phyloP scores from a whole-genome alignment of 179 eudicot species.

The Spergularia azorica region DNA sequence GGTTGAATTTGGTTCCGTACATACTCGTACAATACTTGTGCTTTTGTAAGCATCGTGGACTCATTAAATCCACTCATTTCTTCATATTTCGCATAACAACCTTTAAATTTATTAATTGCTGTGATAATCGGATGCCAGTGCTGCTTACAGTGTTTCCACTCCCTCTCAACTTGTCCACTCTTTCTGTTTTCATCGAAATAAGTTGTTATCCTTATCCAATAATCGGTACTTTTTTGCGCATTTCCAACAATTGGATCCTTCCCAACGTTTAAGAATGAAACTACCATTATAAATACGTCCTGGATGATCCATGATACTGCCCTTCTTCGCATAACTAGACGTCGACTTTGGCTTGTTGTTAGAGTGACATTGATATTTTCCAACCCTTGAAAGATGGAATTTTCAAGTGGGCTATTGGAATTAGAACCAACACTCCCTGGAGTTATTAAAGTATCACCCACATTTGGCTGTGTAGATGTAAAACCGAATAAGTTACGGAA shows the following conservation, averaged over 20 bases:
- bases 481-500: not conserved
- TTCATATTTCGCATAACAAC: not conserved
- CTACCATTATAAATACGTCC: not conserved
- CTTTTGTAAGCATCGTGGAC: not conserved
- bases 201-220: not conserved
- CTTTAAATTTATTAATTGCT: not conserved
- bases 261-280: not conserved
- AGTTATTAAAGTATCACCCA: not conserved
- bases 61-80: not conserved
- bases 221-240: not conserved
- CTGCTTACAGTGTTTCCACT: not conserved
- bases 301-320: not conserved
- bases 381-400: not conserved
- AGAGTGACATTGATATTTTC: constrained; percentile 1
- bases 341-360: not conserved
- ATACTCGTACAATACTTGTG: not conserved
- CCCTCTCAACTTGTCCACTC: not conserved
- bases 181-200: not conserved
- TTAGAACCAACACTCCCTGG: not conserved
- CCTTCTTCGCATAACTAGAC: not conserved
- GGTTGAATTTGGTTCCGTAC: not conserved
- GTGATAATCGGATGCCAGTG: not conserved
- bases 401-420: no score
- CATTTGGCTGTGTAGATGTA: not conserved
- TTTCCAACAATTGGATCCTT: constrained; percentile 10